Evolutionary conservation across 495 filamentous ascomycete genomes (phyloP).

Genomic region (Tuber umbilicatum): DNA sequence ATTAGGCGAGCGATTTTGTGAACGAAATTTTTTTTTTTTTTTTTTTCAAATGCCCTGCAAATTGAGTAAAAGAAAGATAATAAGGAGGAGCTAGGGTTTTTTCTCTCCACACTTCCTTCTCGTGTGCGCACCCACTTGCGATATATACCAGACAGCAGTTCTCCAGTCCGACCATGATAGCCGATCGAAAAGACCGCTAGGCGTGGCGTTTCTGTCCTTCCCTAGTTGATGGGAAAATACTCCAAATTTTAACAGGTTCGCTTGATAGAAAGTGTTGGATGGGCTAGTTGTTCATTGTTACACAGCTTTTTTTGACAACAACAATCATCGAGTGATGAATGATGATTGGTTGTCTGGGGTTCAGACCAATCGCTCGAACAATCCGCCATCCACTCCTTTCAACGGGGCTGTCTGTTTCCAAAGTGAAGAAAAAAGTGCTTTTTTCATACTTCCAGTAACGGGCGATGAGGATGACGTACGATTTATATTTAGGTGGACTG

Average conservation of each 20-base stretch:
- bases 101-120: slow-evolving; percentile 3
- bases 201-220: not conserved
- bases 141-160: not conserved
- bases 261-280: not conserved
- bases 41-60: not conserved
- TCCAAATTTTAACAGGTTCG: not conserved
- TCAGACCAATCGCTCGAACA: not conserved
- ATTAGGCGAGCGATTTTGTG: not conserved
- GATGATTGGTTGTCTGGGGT: not conserved
- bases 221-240: not conserved
- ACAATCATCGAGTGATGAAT: not conserved
- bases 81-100: not conserved
- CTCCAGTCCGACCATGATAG: not conserved
- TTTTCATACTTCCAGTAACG: not conserved
- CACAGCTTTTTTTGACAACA: not conserved
- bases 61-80: not conserved
- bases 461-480: not conserved
- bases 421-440: not conserved
- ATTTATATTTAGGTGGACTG: slow-evolving; percentile 1
- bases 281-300: not conserved
- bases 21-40: not conserved
- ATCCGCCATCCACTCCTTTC: not conserved
- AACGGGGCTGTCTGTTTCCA: not conserved
- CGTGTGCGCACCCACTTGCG: slow-evolving; percentile 1
- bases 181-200: not conserved